A percentile compares a stretch with the other conserved stretches of the same genome.
phyloP scores from a whole-genome alignment of 139 green algal species.

The Chlamydomonas sp. region DNA sequence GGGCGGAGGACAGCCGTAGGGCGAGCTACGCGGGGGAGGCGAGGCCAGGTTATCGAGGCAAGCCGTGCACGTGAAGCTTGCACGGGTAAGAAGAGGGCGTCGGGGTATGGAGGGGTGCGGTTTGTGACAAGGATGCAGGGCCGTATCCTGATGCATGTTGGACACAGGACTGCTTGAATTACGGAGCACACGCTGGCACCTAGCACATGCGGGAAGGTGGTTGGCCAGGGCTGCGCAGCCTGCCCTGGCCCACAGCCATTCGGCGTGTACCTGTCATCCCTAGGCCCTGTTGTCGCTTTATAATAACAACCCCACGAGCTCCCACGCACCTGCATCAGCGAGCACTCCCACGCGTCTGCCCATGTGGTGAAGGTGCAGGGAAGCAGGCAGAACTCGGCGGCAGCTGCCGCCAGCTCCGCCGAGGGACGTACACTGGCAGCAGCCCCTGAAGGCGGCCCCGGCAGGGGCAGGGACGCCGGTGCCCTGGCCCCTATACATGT shows the following conservation, averaged over 20 bases:
- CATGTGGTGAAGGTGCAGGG: slow-evolving; percentile 34
- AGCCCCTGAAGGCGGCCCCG: neutral
- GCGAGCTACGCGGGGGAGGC: neutral
- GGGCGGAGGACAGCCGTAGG: neutral
- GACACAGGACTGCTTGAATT: too few relatives aligned
- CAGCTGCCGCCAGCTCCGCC: neutral
- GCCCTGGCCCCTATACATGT: too few relatives aligned
- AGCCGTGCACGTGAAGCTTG: neutral
- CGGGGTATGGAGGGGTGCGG: too few relatives aligned
- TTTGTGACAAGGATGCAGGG: too few relatives aligned
- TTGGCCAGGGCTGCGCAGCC: too few relatives aligned
- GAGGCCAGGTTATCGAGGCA: neutral
- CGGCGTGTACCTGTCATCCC: too few relatives aligned
- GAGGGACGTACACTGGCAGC: neutral
- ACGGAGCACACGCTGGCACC: too few relatives aligned
- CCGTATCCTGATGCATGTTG: too few relatives aligned
- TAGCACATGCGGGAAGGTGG: too few relatives aligned
- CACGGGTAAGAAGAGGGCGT: too few relatives aligned
- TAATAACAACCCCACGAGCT: neutral
- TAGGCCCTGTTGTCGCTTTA: neutral
- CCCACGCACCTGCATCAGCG: slow-evolving; percentile 27
- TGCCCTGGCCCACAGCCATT: too few relatives aligned
- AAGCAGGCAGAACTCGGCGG: slow-evolving; percentile 6
- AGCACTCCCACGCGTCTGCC: slow-evolving; percentile 18
- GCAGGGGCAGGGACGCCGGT: too few relatives aligned